Conservation (phyloP, 1,139 yeast species). For the Arxiozyma telluris region DNA sequence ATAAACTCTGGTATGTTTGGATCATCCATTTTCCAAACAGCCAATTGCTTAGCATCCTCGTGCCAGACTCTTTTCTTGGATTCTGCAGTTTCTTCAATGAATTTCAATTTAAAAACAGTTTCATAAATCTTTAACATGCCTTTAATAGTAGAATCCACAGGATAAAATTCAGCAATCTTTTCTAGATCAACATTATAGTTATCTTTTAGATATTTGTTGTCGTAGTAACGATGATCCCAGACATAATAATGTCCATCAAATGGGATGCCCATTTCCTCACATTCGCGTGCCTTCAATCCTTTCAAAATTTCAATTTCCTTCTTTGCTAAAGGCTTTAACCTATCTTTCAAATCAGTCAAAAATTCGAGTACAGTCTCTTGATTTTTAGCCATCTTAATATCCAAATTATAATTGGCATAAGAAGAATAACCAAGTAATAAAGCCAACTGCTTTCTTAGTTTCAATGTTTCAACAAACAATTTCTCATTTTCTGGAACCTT, state of each 20-base stretch:
- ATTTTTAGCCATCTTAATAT: conserved; percentile 71
- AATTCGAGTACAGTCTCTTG: conserved; percentile 52
- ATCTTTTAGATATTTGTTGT: conserved; percentile 53
- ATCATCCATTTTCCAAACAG: conserved; percentile 59
- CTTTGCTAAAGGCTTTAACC: conserved; percentile 50
- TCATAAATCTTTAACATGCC: conserved; percentile 68
- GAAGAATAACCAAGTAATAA: conserved; percentile 53
- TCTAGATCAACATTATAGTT: conserved; percentile 65
- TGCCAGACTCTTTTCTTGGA: conserved; percentile 52
- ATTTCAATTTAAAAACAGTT: conserved; percentile 55
- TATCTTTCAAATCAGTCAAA: conserved; percentile 49
- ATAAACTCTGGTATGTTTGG: conserved; percentile 45
- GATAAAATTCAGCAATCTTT: conserved; percentile 69
- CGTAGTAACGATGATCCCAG: conserved; percentile 69
- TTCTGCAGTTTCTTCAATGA: conserved; percentile 41
- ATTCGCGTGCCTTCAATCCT: conserved; percentile 47
- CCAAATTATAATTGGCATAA: conserved; percentile 61
- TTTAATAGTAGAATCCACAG: conserved; percentile 54
- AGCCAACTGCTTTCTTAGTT: conserved; percentile 54
- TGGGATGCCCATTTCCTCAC: conserved; percentile 36
- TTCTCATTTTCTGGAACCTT: conserved; percentile 56
- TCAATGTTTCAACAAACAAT: conserved; percentile 50
- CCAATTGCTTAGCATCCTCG: conserved; percentile 63
- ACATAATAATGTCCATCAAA: conserved; percentile 43
- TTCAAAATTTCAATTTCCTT: conserved; percentile 45